A percentile compares a stretch with the other conserved stretches of the same genome.
Evolutionary conservation across 345 rosid genomes (phyloP).

Genomic region (Kandelia obovata): DNA sequence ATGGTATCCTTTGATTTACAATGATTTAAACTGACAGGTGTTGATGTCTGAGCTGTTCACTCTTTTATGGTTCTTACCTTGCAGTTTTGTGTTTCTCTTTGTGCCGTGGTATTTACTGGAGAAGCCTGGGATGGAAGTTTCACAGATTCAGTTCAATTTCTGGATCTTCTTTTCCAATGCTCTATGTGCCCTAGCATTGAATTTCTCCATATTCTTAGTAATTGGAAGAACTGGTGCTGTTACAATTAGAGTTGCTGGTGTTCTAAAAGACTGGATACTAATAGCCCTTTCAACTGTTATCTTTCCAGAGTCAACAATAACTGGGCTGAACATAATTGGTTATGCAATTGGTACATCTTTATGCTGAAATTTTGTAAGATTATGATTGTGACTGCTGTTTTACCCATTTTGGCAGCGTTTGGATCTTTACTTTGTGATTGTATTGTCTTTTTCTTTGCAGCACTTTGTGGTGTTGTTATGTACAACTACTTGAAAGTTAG

Average conservation of each 20-base stretch:
- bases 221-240: slow-evolving; percentile 97
- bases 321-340: slow-evolving; percentile 87
- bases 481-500: slow-evolving; percentile 81
- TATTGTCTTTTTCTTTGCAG: slow-evolving; percentile 36
- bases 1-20: neutral
- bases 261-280: slow-evolving; percentile 93
- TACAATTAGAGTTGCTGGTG: slow-evolving; percentile 93
- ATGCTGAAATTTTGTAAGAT: neutral
- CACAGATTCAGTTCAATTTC: slow-evolving; percentile 87
- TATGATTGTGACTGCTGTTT: neutral
- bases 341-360: slow-evolving; percentile 71
- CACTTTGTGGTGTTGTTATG: slow-evolving; percentile 92
- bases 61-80: slow-evolving; percentile 2
- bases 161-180: slow-evolving; percentile 99
- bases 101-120: slow-evolving; percentile 90
- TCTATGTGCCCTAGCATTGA: slow-evolving; percentile 81
- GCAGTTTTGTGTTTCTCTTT: slow-evolving; percentile 91
- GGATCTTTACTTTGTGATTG: neutral
- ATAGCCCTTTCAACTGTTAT: slow-evolving; percentile 91
- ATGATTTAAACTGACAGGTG: neutral
- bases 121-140: slow-evolving; percentile 72
- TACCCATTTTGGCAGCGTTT: neutral
- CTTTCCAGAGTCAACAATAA: slow-evolving; percentile 88
- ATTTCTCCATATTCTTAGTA: slow-evolving; percentile 86
- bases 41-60: slow-evolving; percentile 14